These are phyloP conservation scores for Saccharomyces hybrid DNA, from an alignment of 1,139 yeast genomes.

Conservation along the genomic window DNA sequence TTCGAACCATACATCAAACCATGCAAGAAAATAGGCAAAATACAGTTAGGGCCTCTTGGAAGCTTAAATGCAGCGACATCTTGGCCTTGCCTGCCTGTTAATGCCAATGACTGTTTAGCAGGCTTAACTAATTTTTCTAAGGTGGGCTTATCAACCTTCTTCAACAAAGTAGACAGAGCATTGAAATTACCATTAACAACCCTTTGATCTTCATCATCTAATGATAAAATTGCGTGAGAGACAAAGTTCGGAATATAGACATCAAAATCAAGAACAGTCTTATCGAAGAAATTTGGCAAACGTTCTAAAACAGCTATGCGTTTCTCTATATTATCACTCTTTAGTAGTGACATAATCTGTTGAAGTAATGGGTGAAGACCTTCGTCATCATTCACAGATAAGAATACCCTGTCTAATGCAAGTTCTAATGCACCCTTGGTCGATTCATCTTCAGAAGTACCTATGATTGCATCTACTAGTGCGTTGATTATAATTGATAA, in stretches of 20 bases:
- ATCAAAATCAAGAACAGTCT: constrained; percentile 63
- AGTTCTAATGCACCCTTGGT: constrained; percentile 39
- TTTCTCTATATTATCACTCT: constrained; percentile 63
- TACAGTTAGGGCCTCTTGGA: constrained; percentile 82
- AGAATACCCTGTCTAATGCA: constrained; percentile 60
- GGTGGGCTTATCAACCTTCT: constrained; percentile 65
- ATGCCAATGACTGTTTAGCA: constrained; percentile 61
- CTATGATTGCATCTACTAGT: constrained; percentile 54
- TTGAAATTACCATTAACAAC: constrained; percentile 67
- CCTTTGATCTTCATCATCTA: constrained; percentile 61
- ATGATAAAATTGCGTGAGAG: constrained; percentile 57
- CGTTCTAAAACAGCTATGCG: constrained; percentile 64
- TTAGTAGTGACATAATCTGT: constrained; percentile 67
- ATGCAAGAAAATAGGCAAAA: constrained; percentile 86
- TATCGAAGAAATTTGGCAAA: constrained; percentile 61
- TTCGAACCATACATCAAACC: constrained; percentile 91
- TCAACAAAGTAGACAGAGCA: constrained; percentile 58
- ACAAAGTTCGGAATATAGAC: constrained; percentile 72
- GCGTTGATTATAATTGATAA: constrained; percentile 65
- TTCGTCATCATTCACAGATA: constrained; percentile 69
- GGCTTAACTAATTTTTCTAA: constrained; percentile 75
- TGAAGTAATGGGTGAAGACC: constrained; percentile 83
- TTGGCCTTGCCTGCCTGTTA: constrained; percentile 53
- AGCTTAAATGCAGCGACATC: constrained; percentile 67
- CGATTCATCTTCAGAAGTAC: constrained; percentile 33